These are phyloP conservation scores for Tulasnella calospora DNA, from an alignment of 768 basidiomycete genomes.

Conservation along the genomic window DNA sequence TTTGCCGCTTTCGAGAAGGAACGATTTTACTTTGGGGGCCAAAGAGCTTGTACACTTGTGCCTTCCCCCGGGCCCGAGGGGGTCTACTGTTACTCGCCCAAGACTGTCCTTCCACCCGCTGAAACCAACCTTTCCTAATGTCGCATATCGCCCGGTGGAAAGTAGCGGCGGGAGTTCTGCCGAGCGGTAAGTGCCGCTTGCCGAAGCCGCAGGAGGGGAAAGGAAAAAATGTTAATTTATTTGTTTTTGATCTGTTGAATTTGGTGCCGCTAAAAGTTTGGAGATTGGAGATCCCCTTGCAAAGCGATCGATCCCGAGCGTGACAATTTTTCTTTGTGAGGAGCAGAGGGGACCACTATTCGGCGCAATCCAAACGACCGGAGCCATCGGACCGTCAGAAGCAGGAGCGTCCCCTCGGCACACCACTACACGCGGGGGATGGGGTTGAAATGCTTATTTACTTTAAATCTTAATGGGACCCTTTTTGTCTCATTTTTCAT, in stretches of 20 bases:
- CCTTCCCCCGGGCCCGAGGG: not conserved
- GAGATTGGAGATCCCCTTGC: not conserved
- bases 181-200: not conserved
- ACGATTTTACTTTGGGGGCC: not conserved
- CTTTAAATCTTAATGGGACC: slow-evolving; percentile 15
- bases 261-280: not conserved
- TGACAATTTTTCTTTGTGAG: slow-evolving; percentile 6
- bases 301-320: not conserved
- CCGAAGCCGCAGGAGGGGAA: not conserved
- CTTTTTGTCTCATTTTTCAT: not conserved
- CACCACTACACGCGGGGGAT: not conserved
- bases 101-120: not conserved
- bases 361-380: slow-evolving; percentile 4
- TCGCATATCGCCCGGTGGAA: not conserved
- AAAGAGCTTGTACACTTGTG: not conserved
- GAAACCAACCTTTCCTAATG: not conserved
- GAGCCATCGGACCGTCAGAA: slow-evolving; percentile 9
- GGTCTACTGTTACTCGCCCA: not conserved
- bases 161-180: not conserved
- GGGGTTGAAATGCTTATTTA: slow-evolving; percentile 16
- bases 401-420: slow-evolving; percentile 5
- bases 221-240: not conserved
- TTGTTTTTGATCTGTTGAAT: not conserved
- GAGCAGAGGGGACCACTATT: not conserved
- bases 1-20: not conserved